Evolutionary conservation across 2,329 filamentous ascomycete genomes (phyloP).

Genomic region (Monosporascus sp.): DNA sequence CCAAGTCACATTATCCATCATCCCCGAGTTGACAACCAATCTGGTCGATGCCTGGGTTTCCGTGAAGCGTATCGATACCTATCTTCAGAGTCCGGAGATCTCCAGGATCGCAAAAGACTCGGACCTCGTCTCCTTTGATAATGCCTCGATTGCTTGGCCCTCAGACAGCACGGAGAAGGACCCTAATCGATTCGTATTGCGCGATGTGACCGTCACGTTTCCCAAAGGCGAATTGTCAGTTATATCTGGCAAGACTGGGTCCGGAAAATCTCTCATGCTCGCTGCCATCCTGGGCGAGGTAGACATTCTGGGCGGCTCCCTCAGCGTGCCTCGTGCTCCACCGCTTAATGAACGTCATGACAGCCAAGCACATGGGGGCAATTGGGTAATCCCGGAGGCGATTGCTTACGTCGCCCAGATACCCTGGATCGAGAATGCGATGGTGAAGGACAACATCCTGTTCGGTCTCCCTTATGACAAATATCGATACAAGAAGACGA

Average conservation of each 20-base stretch:
- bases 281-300: slow-evolving; percentile 71
- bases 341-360: slow-evolving; percentile 53
- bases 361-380: slow-evolving; percentile 51
- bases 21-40: slow-evolving; percentile 69
- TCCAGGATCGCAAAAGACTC: slow-evolving; percentile 47
- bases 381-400: slow-evolving; percentile 66
- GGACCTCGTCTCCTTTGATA: slow-evolving; percentile 58
- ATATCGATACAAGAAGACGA: slow-evolving; percentile 63
- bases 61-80: slow-evolving; percentile 64
- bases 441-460: slow-evolving; percentile 71
- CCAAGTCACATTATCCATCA: slow-evolving; percentile 62
- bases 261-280: slow-evolving; percentile 71
- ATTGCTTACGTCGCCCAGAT: slow-evolving; percentile 75
- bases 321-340: slow-evolving; percentile 50
- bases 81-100: slow-evolving; percentile 63
- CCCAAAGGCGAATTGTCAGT: slow-evolving; percentile 65
- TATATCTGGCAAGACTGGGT: slow-evolving; percentile 71
- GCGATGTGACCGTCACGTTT: slow-evolving; percentile 60
- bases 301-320: slow-evolving; percentile 58
- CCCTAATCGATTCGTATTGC: slow-evolving; percentile 58
- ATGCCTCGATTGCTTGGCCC: slow-evolving; percentile 70
- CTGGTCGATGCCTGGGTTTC: slow-evolving; percentile 70
- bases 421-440: slow-evolving; percentile 81
- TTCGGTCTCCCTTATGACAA: slow-evolving; percentile 69
- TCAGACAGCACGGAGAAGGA: slow-evolving; percentile 54